phyloP scores from a whole-genome alignment of 2,329 filamentous ascomycete species.

The Microthyrium microscopicum region DNA sequence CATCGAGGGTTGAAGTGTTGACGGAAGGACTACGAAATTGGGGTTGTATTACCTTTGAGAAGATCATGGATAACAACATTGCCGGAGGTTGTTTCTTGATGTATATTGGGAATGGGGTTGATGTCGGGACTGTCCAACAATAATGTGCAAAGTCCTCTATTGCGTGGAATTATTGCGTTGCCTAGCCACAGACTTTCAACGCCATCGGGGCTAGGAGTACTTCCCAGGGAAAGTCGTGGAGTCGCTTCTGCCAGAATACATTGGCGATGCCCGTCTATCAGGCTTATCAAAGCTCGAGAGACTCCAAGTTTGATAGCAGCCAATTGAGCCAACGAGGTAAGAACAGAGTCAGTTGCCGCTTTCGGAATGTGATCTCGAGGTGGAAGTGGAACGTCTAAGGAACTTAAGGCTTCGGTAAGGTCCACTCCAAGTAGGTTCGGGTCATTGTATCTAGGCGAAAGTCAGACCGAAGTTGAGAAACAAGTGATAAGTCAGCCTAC shows the following conservation, averaged over 20 bases:
- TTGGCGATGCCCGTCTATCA: slow-evolving; percentile 20
- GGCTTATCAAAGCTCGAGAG: slow-evolving; percentile 20
- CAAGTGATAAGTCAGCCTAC: too few species aligned
- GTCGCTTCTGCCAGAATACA: slow-evolving; percentile 21
- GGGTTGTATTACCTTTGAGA: too few species aligned
- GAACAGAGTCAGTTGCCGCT: slow-evolving; percentile 18
- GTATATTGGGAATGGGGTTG: too few species aligned
- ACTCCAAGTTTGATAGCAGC: slow-evolving; percentile 21
- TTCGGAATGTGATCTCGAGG: slow-evolving; percentile 8
- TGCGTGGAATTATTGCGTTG: slow-evolving; percentile 12
- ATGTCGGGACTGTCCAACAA: too few species aligned
- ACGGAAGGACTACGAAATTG: too few species aligned
- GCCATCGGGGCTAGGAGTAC: slow-evolving; percentile 8
- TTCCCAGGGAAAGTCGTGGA: neutral
- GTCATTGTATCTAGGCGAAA: too few species aligned
- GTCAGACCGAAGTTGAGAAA: too few species aligned
- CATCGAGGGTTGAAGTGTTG: too few species aligned
- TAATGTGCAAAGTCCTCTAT: slow-evolving; percentile 17
- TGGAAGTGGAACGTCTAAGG: slow-evolving; percentile 8
- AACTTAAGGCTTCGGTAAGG: too few species aligned
- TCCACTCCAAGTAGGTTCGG: too few species aligned
- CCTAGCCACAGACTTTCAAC: slow-evolving; percentile 7
- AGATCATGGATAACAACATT: too few species aligned
- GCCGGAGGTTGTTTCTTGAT: too few species aligned
- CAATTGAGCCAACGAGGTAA: slow-evolving; percentile 22